These are phyloP conservation scores for Rhizophora mangle DNA, from an alignment of 345 rosid genomes.

Conservation along the genomic window DNA sequence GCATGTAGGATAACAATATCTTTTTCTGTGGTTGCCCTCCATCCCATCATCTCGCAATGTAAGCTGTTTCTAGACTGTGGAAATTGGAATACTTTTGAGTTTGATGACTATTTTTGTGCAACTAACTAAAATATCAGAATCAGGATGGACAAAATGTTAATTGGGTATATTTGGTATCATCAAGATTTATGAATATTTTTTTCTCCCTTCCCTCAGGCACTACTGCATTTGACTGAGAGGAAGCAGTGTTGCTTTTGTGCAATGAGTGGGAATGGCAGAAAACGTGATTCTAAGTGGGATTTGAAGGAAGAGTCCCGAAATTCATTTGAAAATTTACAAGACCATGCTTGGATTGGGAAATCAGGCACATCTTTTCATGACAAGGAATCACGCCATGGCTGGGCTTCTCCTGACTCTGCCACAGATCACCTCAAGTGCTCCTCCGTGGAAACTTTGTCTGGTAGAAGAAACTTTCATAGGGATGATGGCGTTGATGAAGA, in stretches of 20 bases:
- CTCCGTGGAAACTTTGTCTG: conserved; percentile 44
- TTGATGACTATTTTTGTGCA: background rate
- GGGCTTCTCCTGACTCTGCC: conserved; percentile 42
- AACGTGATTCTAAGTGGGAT: conserved; percentile 80
- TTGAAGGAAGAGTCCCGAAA: conserved; percentile 52
- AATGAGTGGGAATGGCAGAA: conserved; percentile 64
- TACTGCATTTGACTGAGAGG: conserved; percentile 18
- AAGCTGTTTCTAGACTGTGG: background rate
- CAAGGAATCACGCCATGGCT: conserved; percentile 44
- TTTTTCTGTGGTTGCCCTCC: background rate
- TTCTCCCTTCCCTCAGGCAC: conserved; percentile 16
- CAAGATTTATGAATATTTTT: conserved; percentile 8
- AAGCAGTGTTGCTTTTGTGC: conserved; percentile 18
- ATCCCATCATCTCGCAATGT: background rate
- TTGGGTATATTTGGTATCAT: background rate
- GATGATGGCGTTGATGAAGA: conserved; percentile 39
- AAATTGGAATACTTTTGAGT: background rate
- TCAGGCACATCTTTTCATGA: conserved; percentile 38
- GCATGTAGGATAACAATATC: background rate
- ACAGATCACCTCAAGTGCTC: conserved; percentile 51
- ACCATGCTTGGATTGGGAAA: conserved; percentile 38
- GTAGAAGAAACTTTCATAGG: conserved; percentile 51
- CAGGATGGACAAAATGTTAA: background rate
- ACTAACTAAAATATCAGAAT: background rate
- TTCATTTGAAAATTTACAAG: conserved; percentile 38